These are phyloP conservation scores for Botryosphaeria agaves DNA, from an alignment of 2,329 filamentous ascomycete species.

Conservation along the genomic window DNA sequence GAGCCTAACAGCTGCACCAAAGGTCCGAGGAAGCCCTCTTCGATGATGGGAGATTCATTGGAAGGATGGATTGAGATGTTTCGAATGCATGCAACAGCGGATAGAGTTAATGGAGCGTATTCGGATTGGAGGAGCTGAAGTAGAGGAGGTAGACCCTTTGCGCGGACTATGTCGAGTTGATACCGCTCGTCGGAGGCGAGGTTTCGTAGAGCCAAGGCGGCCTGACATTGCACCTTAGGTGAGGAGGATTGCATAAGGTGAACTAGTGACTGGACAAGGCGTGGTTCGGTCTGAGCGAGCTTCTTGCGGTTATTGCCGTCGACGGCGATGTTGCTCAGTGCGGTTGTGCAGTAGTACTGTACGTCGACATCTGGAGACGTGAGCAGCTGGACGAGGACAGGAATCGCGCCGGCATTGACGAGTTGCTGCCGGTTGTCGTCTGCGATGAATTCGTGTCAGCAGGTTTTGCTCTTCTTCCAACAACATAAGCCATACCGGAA, in stretches of 20 bases:
- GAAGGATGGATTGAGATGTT: conserved; percentile 97
- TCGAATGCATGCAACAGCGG: conserved; percentile 91
- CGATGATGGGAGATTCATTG: conserved; percentile 97
- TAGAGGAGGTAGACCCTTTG: conserved; percentile 68
- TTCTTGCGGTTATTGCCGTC: conserved; percentile 82
- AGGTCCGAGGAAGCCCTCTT: conserved; percentile 87
- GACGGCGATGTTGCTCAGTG: conserved; percentile 95
- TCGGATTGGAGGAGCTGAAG: conserved; percentile 85
- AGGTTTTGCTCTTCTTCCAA: neutral
- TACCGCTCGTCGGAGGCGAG: conserved; percentile 97
- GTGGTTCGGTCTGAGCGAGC: conserved; percentile 76
- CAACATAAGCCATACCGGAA: conserved; percentile 48
- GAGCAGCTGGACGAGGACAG: conserved; percentile 86
- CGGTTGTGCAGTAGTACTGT: conserved; percentile 98
- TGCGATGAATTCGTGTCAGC: conserved; percentile 20
- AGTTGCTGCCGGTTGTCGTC: conserved; percentile 97
- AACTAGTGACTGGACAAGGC: conserved; percentile 83
- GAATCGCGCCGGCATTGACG: conserved; percentile 93
- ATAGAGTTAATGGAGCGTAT: conserved; percentile 88
- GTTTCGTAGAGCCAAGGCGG: conserved; percentile 82
- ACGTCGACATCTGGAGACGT: conserved; percentile 91
- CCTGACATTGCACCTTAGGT: conserved; percentile 95
- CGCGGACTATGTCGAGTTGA: conserved; percentile 89
- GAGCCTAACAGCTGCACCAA: conserved; percentile 86
- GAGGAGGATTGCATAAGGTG: conserved; percentile 95